A percentile compares a stretch with the other conserved stretches of the same genome.
These are phyloP conservation scores for Trichoderma breve DNA, from an alignment of 2,329 filamentous ascomycete genomes.

Conservation along the genomic window DNA sequence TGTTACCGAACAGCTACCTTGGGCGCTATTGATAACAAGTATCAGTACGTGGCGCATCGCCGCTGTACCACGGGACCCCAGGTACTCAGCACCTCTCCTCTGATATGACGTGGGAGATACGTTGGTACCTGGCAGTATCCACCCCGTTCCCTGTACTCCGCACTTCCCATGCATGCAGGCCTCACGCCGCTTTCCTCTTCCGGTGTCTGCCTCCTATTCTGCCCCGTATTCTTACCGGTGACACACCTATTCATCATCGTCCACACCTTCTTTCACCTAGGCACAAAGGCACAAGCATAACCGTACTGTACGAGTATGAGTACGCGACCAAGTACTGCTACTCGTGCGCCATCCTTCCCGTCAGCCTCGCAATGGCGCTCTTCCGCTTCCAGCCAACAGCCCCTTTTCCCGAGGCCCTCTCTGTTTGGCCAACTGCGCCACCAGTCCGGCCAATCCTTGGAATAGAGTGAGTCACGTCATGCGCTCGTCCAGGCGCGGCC, in stretches of 20 bases:
- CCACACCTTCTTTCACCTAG: slow-evolving; percentile 10
- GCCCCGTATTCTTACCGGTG: slow-evolving; percentile 7
- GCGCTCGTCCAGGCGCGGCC: slow-evolving; percentile 23
- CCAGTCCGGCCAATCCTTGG: slow-evolving; percentile 10
- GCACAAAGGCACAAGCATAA: background rate
- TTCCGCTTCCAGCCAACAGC: slow-evolving; percentile 15
- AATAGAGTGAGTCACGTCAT: slow-evolving; percentile 29
- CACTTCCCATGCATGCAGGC: slow-evolving; percentile 6
- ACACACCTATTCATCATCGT: slow-evolving; percentile 7
- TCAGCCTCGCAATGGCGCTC: slow-evolving; percentile 10
- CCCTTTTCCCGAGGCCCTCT: slow-evolving; percentile 9
- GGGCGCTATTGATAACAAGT: background rate
- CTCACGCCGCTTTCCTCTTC: slow-evolving; percentile 17
- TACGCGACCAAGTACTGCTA: background rate
- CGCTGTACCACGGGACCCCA: background rate
- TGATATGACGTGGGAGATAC: slow-evolving; percentile 4
- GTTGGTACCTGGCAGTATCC: background rate
- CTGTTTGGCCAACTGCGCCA: slow-evolving; percentile 13
- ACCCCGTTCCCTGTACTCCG: slow-evolving; percentile 14
- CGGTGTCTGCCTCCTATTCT: slow-evolving; percentile 17
- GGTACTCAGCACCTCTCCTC: background rate
- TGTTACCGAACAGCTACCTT: background rate
- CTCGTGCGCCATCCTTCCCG: background rate
- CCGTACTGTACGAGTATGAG: background rate
- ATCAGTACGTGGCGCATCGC: background rate